phyloP scores from a whole-genome alignment of 371 early-diverging fungal species.

The Lichtheimia ramosa region DNA sequence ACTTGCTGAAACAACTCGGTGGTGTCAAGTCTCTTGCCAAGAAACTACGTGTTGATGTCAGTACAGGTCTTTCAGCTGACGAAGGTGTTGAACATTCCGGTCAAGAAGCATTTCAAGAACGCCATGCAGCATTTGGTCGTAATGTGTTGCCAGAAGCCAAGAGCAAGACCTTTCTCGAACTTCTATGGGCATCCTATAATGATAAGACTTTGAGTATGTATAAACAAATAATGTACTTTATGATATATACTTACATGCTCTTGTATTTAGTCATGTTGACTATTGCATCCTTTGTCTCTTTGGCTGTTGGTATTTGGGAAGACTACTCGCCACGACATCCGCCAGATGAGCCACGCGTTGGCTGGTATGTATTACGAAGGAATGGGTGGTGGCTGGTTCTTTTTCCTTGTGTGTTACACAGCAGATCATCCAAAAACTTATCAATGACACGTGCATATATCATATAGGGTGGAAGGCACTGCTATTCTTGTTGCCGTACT shows the following conservation, averaged over 20 bases:
- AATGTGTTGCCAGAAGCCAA: slow-evolving; percentile 68
- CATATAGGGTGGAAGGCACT: slow-evolving; percentile 75
- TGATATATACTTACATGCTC: background rate
- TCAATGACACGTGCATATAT: background rate
- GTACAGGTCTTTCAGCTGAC: slow-evolving; percentile 64
- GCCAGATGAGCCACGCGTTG: slow-evolving; percentile 62
- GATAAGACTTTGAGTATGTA: slow-evolving; percentile 66
- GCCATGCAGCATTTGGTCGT: slow-evolving; percentile 72
- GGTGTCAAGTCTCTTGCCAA: slow-evolving; percentile 62
- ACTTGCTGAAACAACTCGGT: slow-evolving; percentile 64
- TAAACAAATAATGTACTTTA: background rate
- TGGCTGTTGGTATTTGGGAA: slow-evolving; percentile 76
- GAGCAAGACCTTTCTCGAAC: slow-evolving; percentile 57
- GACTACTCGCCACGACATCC: slow-evolving; percentile 64
- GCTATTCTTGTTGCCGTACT: slow-evolving; percentile 90
- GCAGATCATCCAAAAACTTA: slow-evolving; percentile 9
- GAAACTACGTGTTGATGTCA: slow-evolving; percentile 65
- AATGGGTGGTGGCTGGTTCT: slow-evolving; percentile 7
- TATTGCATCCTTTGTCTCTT: slow-evolving; percentile 76
- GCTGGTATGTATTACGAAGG: slow-evolving; percentile 50
- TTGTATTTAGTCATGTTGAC: slow-evolving; percentile 57
- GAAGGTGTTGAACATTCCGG: slow-evolving; percentile 44
- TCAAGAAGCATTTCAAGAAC: slow-evolving; percentile 54
- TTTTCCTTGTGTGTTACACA: background rate
- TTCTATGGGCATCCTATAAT: slow-evolving; percentile 69